phyloP scores from a whole-genome alignment of 805 yeast species.

The Ogataea degrootiae region DNA sequence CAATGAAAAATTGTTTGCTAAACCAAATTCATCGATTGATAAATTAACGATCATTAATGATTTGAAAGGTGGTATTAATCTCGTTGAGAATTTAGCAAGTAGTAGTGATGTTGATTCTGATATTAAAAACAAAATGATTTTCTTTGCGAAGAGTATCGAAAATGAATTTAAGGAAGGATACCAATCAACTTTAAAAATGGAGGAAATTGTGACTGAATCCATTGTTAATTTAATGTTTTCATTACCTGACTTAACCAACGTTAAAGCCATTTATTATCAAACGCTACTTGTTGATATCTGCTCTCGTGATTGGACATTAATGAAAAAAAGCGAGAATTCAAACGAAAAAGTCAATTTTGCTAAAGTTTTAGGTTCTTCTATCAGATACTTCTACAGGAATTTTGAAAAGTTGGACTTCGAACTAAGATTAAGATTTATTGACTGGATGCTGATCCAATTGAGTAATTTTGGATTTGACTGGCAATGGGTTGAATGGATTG shows the following conservation, averaged over 20 bases:
- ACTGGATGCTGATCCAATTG: constrained; percentile 91
- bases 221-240: constrained; percentile 73
- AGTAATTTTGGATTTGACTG: constrained; percentile 93
- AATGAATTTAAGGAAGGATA: constrained; percentile 35
- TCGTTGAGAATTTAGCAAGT: constrained; percentile 23
- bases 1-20: constrained; percentile 57
- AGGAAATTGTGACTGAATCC: constrained; percentile 82
- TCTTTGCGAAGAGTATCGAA: constrained; percentile 33
- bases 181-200: constrained; percentile 80
- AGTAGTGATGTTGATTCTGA: constrained; percentile 24
- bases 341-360: constrained; percentile 57
- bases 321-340: constrained; percentile 14
- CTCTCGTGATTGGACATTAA: constrained; percentile 60
- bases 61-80: constrained; percentile 36
- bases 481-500: constrained; percentile 96
- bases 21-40: constrained; percentile 75
- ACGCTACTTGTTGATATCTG: constrained; percentile 85
- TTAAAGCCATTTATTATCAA: constrained; percentile 68
- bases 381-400: constrained; percentile 73
- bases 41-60: constrained; percentile 42
- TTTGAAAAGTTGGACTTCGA: constrained; percentile 70
- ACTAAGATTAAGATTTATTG: constrained; percentile 63
- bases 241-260: constrained; percentile 63
- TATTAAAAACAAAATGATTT: constrained; percentile 23
- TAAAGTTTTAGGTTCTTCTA: constrained; percentile 90